phyloP scores from a whole-genome alignment of 2,329 filamentous ascomycete genomes.

The Apiospora hydei region DNA sequence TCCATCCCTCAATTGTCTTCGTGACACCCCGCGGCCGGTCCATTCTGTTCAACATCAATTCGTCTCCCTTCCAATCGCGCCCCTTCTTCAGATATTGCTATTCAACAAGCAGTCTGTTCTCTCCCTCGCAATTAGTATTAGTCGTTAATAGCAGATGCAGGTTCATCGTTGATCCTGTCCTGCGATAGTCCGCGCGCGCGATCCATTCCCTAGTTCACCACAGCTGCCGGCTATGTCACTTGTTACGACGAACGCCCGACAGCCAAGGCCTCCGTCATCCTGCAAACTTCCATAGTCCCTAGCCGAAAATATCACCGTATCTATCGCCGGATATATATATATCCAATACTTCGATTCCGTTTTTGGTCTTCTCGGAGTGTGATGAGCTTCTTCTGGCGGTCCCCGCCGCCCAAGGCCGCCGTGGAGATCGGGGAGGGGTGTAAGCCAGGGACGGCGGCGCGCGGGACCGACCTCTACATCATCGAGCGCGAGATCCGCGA shows the following conservation, averaged over 20 bases:
- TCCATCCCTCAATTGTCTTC: neutral
- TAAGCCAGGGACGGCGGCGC: neutral
- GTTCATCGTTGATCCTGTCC: neutral
- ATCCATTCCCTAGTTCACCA: neutral
- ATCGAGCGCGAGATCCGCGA: conserved; percentile 10
- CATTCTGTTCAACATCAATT: neutral
- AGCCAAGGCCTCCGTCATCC: conserved; percentile 9
- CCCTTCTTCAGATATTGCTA: neutral
- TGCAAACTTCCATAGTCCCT: neutral
- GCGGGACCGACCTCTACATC: neutral
- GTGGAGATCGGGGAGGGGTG: neutral
- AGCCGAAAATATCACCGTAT: neutral
- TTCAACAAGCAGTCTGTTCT: neutral
- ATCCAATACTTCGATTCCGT: neutral
- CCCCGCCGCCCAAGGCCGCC: neutral
- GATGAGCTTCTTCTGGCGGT: neutral
- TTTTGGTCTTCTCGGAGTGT: neutral
- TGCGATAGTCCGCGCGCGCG: neutral
- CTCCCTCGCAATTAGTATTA: neutral
- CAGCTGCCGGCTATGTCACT: conserved; percentile 10
- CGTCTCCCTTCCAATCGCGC: neutral
- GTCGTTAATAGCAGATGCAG: neutral
- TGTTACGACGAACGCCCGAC: neutral
- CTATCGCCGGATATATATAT: neutral
- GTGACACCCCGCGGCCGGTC: neutral